Evolutionary conservation across 805 yeast species (phyloP), one percentile per base, ranked within the genome.

Genomic region (Saccharomycopsis synnaedendra): DNA sequence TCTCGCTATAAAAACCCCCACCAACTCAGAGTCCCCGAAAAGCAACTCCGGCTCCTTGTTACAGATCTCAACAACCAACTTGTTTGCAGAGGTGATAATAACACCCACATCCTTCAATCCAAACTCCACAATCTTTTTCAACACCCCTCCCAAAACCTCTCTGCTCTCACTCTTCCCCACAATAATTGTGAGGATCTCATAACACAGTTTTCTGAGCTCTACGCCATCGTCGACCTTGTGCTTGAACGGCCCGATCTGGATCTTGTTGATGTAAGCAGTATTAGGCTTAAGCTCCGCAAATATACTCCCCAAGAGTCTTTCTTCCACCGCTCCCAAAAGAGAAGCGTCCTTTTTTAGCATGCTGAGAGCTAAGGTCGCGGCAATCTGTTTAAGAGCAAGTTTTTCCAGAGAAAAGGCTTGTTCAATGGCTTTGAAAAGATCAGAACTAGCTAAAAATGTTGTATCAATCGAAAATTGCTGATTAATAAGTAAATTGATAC

Each of bases 191-290:
- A 85, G 64, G 28, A 80, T 64, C 57, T 85, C 95, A 60, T 80
- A 83, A 5, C 84, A 70, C 37, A 82, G 72, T 58, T 83, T 83
- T 46, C 95, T 70, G 50, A 78, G 75, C 50, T 79, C 86, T 38
- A 84, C 67, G 0, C 88, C 93, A 54, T 80, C 82, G 57, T 86
- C 96, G 38, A 85, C 74, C 52, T 79, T 78, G 59, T 85, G 89
- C 58, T 84, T 85, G 68, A 82, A 85, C 0, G 95, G 94, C 1
- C 96, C 96, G 76, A 87, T 85, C 42, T 81, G 82, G 34, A 86
- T 80, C 19, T 71, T 66, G 47, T 79, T 79, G 41, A 82, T 75
- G 56, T 76, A 79, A 48, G 75, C 73, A 33, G 71, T 73, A 54
- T 74, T 74, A 1, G 80, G 69, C 8, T 63, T 64, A 42, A 84